Percentiles rank a stretch among this genome's conserved stretches.
These are phyloP conservation scores for Beauveria bassiana DNA, from an alignment of 2,329 filamentous ascomycete genomes.

Conservation along the genomic window DNA sequence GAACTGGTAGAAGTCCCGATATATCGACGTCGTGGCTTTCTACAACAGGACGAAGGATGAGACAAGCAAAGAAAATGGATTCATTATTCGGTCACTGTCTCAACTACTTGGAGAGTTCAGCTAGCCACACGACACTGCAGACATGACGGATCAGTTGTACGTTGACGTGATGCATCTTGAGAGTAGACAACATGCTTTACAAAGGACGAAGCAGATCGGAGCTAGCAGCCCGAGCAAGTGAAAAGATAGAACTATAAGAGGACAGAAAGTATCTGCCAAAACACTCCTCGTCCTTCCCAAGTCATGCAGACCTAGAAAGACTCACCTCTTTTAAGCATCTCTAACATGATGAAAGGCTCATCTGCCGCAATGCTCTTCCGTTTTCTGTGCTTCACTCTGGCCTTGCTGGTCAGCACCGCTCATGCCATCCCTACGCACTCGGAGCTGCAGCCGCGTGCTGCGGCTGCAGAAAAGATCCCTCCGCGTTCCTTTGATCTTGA, in stretches of 20 bases:
- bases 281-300: neutral
- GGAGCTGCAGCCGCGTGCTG: neutral
- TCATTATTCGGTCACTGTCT: neutral
- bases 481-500: neutral
- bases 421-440: neutral
- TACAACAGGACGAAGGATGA: neutral
- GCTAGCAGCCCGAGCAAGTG: neutral
- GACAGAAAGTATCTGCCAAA: neutral
- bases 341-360: neutral
- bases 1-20: neutral
- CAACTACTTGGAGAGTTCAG: neutral
- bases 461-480: neutral
- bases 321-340: neutral
- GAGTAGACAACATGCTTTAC: neutral
- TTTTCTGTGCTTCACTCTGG: neutral
- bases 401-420: neutral
- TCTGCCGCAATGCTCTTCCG: neutral
- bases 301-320: neutral
- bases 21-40: neutral
- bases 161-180: neutral
- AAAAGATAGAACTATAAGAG: neutral
- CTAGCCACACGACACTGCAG: neutral
- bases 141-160: neutral
- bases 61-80: neutral
- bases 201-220: neutral